These are phyloP conservation scores for Leccinum ponderosum DNA, from an alignment of 1,284 basidiomycete genomes.

Conservation along the genomic window DNA sequence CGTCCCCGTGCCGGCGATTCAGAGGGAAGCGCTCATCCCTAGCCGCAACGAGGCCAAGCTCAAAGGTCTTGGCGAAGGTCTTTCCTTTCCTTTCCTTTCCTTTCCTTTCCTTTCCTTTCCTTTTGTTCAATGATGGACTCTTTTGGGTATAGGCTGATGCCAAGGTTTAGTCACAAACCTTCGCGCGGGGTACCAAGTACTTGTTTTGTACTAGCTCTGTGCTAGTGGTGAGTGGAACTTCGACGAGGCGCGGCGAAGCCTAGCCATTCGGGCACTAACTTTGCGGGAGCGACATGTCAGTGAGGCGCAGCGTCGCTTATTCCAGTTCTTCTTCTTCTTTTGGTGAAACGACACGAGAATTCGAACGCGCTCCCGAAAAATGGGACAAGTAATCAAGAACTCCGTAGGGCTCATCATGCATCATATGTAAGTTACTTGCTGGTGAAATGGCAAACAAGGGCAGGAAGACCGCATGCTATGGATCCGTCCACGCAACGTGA, in stretches of 20 bases:
- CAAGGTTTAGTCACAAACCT: neutral
- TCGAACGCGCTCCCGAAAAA: neutral
- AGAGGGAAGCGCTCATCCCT: conserved; percentile 17
- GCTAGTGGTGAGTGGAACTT: neutral
- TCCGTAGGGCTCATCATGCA: neutral
- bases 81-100: conserved; percentile 6
- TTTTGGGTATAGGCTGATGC: neutral
- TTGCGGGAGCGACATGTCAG: neutral
- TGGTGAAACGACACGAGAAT: neutral
- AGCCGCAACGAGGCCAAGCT: conserved; percentile 7
- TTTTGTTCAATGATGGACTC: neutral
- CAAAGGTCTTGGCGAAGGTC: neutral
- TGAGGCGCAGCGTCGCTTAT: neutral
- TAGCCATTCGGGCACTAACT: neutral
- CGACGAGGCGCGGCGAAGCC: neutral
- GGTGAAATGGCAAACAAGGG: neutral
- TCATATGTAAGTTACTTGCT: neutral
- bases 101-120: conserved; percentile 2
- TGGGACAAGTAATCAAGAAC: neutral
- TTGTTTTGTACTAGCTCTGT: neutral
- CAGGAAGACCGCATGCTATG: neutral
- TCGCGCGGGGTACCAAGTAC: neutral
- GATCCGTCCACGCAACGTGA: neutral
- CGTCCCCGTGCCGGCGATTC: neutral
- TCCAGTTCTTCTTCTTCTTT: neutral